These are phyloP conservation scores for Earliella scabrosa DNA, from an alignment of 1,284 basidiomycete genomes.

Conservation along the genomic window DNA sequence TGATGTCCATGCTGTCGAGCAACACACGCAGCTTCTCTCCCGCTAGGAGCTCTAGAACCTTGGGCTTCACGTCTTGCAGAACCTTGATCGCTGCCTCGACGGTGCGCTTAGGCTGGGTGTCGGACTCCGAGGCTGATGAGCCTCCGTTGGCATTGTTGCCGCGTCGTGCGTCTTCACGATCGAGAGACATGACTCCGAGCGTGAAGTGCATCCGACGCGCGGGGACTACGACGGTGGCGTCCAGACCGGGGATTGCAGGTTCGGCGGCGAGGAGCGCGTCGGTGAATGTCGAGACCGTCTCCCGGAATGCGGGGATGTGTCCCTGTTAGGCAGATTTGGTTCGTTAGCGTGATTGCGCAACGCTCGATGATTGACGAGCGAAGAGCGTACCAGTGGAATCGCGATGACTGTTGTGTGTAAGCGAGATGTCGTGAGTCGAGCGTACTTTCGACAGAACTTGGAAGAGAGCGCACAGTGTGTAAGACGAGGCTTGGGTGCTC, in stretches of 20 bases:
- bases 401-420: not conserved
- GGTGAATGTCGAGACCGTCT: constrained; percentile 49
- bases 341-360: too few relatives aligned
- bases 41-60: constrained; percentile 38
- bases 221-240: constrained; percentile 60
- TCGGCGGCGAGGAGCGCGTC: constrained; percentile 39
- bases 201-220: constrained; percentile 71
- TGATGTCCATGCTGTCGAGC: constrained; percentile 54
- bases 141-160: not conserved
- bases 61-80: constrained; percentile 50
- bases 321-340: constrained; percentile 47
- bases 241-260: constrained; percentile 56
- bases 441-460: too few relatives aligned
- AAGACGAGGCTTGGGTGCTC: not conserved
- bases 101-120: constrained; percentile 32
- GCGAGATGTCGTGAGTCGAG: not conserved
- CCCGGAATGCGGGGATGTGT: constrained; percentile 50
- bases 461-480: not conserved
- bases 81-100: constrained; percentile 51
- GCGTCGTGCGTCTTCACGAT: not conserved
- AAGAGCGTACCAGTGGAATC: too few relatives aligned
- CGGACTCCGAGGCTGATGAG: not conserved
- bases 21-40: constrained; percentile 42
- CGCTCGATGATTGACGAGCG: too few relatives aligned
- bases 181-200: constrained; percentile 69